Base-by-base conservation (phyloP, 2,329 filamentous ascomycete genomes). In the Davidsoniella neocaledoniae region DNA sequence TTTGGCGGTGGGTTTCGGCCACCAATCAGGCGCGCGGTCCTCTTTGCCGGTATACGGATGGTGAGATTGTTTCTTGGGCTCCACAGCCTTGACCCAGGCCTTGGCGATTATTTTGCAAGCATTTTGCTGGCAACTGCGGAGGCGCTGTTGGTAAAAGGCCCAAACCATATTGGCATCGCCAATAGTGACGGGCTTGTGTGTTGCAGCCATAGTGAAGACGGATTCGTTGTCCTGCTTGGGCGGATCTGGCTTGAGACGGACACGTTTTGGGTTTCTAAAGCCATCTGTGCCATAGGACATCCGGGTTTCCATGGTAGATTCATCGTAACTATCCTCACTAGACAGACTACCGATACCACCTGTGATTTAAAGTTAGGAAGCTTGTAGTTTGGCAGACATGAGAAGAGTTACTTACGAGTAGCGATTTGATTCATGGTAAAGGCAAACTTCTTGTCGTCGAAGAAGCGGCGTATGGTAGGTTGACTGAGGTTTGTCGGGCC, bases 1-100 rank as follows among this genome's bases (percentile, higher is more conserved):
- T 50, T 70, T 68, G 0, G 68, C 66, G 1, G 63, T 58, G 5
- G 68, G 64, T 58, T 72, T 68, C 2, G 79, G 79, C 79, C 79
- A 83, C 79, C 79, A 83, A 47, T 73, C 72, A 0, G 79, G 77
- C 1, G 73, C 73, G 55, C 75, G 77, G 29, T 72, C 71, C 43
- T 79, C 72, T 29, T 72, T 74, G n/a, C 71, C 69, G 1, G 78
- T 82, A 58, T 87, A 87, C 0, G 83, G 82, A 56, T 83, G 77
- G 16, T 75, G 80, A 0, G 79, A 80, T 61, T 86, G 82, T 62
- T 87, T 87, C 63, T 83, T 85, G 0, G 83, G 83, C 57, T 83
- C 81, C 2, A 86, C 76, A 1, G 76, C 70, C 58, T 85, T 85
- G 53, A 87, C 78, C 76, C 82, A 86, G 9, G 76, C 79, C 60